Evolutionary conservation across 805 yeast species (phyloP).

Genomic region (Candida gorgasii): DNA sequence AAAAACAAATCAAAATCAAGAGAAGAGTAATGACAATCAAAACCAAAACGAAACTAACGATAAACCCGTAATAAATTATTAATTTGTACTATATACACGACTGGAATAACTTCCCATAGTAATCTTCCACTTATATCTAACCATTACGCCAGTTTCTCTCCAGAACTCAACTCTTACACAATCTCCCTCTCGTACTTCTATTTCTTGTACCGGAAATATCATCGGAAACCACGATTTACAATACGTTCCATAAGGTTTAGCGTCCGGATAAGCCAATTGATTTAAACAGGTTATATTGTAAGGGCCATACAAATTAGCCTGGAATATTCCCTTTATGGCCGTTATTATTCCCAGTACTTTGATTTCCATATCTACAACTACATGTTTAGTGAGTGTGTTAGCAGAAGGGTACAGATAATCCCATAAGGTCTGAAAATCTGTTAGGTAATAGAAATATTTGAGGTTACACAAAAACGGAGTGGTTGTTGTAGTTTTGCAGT

Average conservation of each 20-base stretch:
- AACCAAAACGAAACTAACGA: not conserved
- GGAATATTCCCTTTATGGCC: constrained; percentile 75
- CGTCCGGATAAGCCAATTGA: not conserved
- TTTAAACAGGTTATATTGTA: constrained; percentile 33
- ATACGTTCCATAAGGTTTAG: constrained; percentile 46
- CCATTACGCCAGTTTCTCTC: constrained; percentile 15
- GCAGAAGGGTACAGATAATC: constrained; percentile 13
- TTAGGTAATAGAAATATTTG: constrained; percentile 11
- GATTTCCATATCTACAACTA: constrained; percentile 34
- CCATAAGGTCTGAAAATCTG: constrained; percentile 10
- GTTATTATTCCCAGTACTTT: constrained; percentile 58
- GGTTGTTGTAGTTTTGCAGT: constrained; percentile 15
- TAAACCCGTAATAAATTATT: not conserved
- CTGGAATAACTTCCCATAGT: not conserved
- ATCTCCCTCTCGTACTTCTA: constrained; percentile 10
- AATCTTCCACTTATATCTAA: constrained; percentile 30
- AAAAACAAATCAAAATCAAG: not conserved
- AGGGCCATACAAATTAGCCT: constrained; percentile 65
- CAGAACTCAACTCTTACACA: constrained; percentile 10
- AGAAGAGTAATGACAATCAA: not conserved
- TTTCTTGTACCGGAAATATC: constrained; percentile 29
- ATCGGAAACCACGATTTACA: constrained; percentile 43
- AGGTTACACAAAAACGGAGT: constrained; percentile 13
- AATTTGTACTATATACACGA: constrained; percentile 3
- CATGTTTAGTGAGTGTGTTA: constrained; percentile 4